Base-by-base conservation (phyloP, 345 rosid species). In the Pelargonium nanum region DNA sequence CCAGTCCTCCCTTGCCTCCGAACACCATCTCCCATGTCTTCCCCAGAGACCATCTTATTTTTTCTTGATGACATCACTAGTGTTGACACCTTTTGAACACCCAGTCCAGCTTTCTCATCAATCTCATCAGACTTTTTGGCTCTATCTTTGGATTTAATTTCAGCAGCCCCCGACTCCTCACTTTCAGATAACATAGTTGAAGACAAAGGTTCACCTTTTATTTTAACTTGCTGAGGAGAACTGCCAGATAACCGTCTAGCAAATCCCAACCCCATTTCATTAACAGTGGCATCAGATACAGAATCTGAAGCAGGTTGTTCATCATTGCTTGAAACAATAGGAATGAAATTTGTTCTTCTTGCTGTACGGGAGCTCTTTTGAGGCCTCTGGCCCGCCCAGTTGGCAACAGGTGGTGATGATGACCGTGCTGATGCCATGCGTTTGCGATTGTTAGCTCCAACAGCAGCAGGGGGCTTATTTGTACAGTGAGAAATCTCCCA, bases 1-100 rank as follows among this genome's bases (percentile, higher is more conserved):
- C 91, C 96, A 51, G 81, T 82, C 78, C 93, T 85, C 72, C 99
- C 96, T 75, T 89, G 93, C 83, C 84, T 81, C 70, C 81, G 82
- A 62, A 80, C 75, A 63, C 87, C 93, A 79, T 84, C 90, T 57
- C 91, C 91, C 72, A 59, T 65, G 74, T 83, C 96, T 65, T 87
- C 90, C 64, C 90, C 81, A 34, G 72, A 12, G 50, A 75, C 72
- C 65, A 72, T 68, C 81, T 85, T 92, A 74, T 71, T 89, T 81
- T 93, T 93, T 75, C 91, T 83, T 55, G 92, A 85, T 57, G 85
- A 70, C 56, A 79, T 65, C 64, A 74, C 78, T 66, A 77, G 34
- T 69, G 74, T 58, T n/a, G 89, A 80, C 68, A 81, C 70, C 74
- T 84, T 93, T 68, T 80, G 90, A 75, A 82, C 76, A 80, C 63